phyloP scores from a whole-genome alignment of 2,329 filamentous ascomycete genomes.

The Sphaerulina musiva region DNA sequence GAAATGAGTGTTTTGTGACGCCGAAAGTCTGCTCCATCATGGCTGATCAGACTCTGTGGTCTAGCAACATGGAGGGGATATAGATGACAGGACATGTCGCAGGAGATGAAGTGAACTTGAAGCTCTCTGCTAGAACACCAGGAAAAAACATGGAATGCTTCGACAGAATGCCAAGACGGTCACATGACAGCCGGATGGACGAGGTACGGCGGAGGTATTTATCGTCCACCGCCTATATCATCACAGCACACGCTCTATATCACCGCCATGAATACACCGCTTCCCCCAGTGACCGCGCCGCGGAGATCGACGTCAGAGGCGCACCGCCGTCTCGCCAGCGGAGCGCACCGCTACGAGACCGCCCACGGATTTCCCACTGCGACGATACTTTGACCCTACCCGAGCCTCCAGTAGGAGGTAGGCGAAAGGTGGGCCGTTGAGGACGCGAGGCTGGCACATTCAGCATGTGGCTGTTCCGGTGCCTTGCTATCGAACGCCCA shows the following conservation, averaged over 20 bases:
- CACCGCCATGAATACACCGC: not conserved
- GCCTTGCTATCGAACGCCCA: not conserved
- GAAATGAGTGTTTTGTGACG: no score
- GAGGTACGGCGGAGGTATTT: no score
- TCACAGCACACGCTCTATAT: not conserved
- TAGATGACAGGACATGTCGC: no score
- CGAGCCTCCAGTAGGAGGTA: not conserved
- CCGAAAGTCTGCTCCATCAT: no score
- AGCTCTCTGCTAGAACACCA: no score
- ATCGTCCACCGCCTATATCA: slow-evolving; percentile 5
- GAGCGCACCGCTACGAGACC: not conserved
- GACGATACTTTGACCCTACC: no score
- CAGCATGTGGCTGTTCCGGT: not conserved
- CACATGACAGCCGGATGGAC: no score
- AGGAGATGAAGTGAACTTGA: no score
- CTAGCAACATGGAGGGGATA: no score
- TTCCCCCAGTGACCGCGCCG: not conserved
- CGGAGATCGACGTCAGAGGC: not conserved
- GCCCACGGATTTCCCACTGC: not conserved
- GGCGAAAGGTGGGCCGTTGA: not conserved
- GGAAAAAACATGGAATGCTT: no score
- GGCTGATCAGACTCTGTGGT: no score
- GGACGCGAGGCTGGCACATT: not conserved
- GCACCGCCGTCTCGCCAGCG: not conserved
- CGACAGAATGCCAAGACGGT: no score